phyloP scores from a whole-genome alignment of 768 basidiomycete species.

The Tephrocybe rancida region DNA sequence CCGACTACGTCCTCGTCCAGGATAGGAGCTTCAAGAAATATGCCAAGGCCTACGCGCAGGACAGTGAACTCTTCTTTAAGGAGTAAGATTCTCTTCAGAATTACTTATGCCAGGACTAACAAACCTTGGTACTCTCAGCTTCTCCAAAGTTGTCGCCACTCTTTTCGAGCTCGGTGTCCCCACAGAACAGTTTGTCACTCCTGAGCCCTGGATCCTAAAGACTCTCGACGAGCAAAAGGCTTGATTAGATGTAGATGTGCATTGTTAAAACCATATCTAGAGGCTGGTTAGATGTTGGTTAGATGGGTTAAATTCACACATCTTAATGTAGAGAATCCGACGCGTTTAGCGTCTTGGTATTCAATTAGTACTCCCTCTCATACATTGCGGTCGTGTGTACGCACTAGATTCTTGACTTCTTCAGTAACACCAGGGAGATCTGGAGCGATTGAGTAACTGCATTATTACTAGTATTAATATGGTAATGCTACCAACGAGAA shows the following conservation, averaged over 20 bases:
- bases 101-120: constrained; percentile 3
- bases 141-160: constrained; percentile 73
- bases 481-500: too few species aligned
- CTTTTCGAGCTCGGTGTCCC: constrained; percentile 97
- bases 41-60: constrained; percentile 85
- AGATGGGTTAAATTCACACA: constrained; percentile 1
- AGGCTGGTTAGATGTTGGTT: constrained; percentile 2
- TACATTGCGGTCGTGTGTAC: too few species aligned
- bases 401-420: too few species aligned
- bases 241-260: neutral
- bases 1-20: constrained; percentile 85
- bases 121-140: constrained; percentile 48
- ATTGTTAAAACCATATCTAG: neutral
- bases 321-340: neutral
- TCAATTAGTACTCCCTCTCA: too few species aligned
- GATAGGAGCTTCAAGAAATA: constrained; percentile 94
- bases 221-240: constrained; percentile 47
- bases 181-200: constrained; percentile 65
- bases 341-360: constrained; percentile 1
- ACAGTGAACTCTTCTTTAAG: constrained; percentile 87
- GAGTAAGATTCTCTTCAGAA: constrained; percentile 59
- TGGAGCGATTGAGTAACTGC: too few species aligned
- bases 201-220: constrained; percentile 80
- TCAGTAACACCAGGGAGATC: too few species aligned
- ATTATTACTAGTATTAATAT: too few species aligned